These are phyloP conservation scores for Arachnopeziza araneosa DNA, from an alignment of 2,329 filamentous ascomycete genomes.

Conservation along the genomic window DNA sequence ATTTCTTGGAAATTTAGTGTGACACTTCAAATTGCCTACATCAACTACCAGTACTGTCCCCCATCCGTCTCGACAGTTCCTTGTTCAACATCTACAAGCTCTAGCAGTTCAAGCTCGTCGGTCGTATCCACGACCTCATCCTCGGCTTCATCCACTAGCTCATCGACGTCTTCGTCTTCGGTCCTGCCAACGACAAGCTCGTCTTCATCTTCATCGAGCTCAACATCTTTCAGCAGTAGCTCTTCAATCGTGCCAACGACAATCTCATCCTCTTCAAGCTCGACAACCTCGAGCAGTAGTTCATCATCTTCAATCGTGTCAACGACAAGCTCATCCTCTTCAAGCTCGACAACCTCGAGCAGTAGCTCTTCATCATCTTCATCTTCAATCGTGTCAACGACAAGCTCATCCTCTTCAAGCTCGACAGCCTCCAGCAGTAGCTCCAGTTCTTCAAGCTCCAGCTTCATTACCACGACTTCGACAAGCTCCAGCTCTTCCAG, in stretches of 20 bases:
- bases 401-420: background rate
- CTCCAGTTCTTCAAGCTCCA: background rate
- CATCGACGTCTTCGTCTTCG: background rate
- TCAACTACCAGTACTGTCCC: background rate
- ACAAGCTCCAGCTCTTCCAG: background rate
- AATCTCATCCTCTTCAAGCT: background rate
- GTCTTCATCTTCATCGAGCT: no score
- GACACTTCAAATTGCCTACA: slow-evolving; percentile 4
- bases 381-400: background rate
- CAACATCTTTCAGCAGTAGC: no score
- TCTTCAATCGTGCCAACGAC: no score
- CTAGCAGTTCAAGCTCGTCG: background rate
- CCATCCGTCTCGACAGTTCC: background rate
- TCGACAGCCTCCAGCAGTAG: slow-evolving; percentile 3
- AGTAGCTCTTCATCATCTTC: background rate
- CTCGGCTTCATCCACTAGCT: background rate
- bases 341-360: background rate
- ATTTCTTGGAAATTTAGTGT: background rate
- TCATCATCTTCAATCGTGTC: background rate
- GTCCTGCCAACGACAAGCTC: background rate
- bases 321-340: background rate
- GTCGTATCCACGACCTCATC: background rate
- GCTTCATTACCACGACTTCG: background rate
- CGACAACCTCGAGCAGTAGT: background rate
- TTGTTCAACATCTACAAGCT: background rate